phyloP scores from a whole-genome alignment of 371 early-diverging fungal species.

The Mucor velutinosus region DNA sequence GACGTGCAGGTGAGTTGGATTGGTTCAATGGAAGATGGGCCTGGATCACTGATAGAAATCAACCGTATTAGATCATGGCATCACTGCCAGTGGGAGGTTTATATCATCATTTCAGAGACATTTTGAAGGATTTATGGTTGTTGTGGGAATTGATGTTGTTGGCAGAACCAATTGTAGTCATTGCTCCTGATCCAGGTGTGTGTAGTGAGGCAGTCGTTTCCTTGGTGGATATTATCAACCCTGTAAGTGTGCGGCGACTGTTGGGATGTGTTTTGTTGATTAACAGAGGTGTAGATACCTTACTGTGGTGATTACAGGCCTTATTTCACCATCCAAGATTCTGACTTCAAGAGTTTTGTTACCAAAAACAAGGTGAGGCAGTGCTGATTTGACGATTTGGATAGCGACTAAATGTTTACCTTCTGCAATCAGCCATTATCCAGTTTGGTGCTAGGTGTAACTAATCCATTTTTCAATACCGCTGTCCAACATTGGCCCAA shows the following conservation, averaged over 20 bases:
- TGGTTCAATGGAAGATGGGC: not conserved
- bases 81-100: conserved; percentile 69
- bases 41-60: not conserved
- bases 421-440: conserved; percentile 65
- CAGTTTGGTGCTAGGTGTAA: conserved; percentile 88
- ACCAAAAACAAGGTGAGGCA: conserved; percentile 59
- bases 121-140: conserved; percentile 83
- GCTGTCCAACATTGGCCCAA: conserved; percentile 93
- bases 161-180: conserved; percentile 89
- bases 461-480: conserved; percentile 92
- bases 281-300: conserved; percentile 60
- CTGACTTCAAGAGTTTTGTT: conserved; percentile 82
- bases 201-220: conserved; percentile 85
- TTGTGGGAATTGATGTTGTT: conserved; percentile 96
- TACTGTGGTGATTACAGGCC: conserved; percentile 96
- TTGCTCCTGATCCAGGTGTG: conserved; percentile 85
- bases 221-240: conserved; percentile 91
- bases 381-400: not conserved
- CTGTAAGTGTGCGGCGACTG: conserved; percentile 57
- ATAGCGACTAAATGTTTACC: not conserved
- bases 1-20: conserved; percentile 55
- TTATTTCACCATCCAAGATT: conserved; percentile 95
- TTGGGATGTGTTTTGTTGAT: not conserved
- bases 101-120: conserved; percentile 78
- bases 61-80: conserved; percentile 59